phyloP scores from a whole-genome alignment of 202 grass and related monocot genomes.

The Panicum hallii region DNA sequence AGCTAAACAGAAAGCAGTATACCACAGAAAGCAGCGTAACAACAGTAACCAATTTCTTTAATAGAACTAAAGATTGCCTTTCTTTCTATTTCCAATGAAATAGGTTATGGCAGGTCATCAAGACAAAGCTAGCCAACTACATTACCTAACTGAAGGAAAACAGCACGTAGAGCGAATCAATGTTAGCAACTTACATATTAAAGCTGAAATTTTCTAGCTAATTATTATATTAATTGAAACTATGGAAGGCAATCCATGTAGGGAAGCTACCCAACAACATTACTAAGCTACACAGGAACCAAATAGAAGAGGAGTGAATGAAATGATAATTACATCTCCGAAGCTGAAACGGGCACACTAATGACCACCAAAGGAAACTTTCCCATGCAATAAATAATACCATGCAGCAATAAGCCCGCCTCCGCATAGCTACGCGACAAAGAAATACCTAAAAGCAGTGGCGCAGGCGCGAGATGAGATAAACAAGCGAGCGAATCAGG shows the following conservation, averaged over 20 bases:
- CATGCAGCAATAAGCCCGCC: not conserved
- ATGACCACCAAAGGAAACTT: not conserved
- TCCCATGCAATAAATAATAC: constrained; percentile 9
- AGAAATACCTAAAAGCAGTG: not conserved
- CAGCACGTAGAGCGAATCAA: not conserved
- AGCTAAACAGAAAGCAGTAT: too few species aligned
- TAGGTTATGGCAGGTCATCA: not conserved
- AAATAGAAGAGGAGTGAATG: not conserved
- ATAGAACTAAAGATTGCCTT: constrained; percentile 9
- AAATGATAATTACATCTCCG: not conserved
- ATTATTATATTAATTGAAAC: not conserved
- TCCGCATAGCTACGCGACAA: not conserved
- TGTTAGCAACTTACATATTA: not conserved
- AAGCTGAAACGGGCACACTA: not conserved
- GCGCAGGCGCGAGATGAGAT: not conserved
- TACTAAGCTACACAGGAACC: constrained; percentile 7
- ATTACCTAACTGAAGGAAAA: not conserved
- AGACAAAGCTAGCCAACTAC: constrained; percentile 6
- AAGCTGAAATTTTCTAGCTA: not conserved
- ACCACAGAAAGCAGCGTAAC: too few species aligned
- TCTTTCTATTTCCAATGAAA: constrained; percentile 12
- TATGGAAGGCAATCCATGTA: not conserved
- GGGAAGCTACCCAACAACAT: not conserved
- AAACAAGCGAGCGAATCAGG: not conserved
- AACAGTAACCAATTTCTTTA: constrained; percentile 15